Conservation (phyloP, 495 filamentous ascomycete genomes). For the Penicillium cinerascens region DNA sequence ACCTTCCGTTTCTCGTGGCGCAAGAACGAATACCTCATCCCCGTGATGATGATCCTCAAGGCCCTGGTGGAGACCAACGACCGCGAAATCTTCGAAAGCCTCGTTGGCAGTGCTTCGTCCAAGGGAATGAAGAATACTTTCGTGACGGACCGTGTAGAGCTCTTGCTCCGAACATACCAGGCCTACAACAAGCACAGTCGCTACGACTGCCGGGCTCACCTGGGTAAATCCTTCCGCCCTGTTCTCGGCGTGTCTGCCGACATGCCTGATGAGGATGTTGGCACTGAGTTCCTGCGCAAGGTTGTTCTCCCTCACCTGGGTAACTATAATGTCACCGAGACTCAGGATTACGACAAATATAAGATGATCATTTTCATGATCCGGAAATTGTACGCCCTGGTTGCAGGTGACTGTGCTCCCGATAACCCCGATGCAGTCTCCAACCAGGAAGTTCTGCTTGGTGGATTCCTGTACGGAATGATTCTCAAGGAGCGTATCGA, state of each 20-base stretch:
- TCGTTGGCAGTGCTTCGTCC: constrained; percentile 70
- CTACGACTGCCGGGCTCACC: constrained; percentile 70
- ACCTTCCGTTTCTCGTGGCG: constrained; percentile 97
- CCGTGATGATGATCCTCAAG: constrained; percentile 94
- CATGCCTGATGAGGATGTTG: constrained; percentile 80
- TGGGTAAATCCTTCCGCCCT: constrained; percentile 85
- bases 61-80: constrained; percentile 95
- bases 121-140: constrained; percentile 84
- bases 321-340: constrained; percentile 71
- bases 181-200: constrained; percentile 76
- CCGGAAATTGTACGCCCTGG: constrained; percentile 87
- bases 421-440: constrained; percentile 97
- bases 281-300: constrained; percentile 82
- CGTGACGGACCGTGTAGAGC: constrained; percentile 88
- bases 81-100: constrained; percentile 88
- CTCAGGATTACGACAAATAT: constrained; percentile 87
- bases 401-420: constrained; percentile 83
- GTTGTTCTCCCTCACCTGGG: constrained; percentile 89
- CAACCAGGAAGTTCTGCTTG: constrained; percentile 88
- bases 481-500: constrained; percentile 92
- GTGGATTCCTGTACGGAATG: constrained; percentile 91
- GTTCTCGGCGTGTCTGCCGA: constrained; percentile 77
- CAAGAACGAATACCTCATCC: constrained; percentile 92
- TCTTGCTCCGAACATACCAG: constrained; percentile 90
- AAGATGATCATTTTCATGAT: constrained; percentile 94